Base-by-base conservation (phyloP, 2,329 filamentous ascomycete species). In the Aspergillus versicolor region DNA sequence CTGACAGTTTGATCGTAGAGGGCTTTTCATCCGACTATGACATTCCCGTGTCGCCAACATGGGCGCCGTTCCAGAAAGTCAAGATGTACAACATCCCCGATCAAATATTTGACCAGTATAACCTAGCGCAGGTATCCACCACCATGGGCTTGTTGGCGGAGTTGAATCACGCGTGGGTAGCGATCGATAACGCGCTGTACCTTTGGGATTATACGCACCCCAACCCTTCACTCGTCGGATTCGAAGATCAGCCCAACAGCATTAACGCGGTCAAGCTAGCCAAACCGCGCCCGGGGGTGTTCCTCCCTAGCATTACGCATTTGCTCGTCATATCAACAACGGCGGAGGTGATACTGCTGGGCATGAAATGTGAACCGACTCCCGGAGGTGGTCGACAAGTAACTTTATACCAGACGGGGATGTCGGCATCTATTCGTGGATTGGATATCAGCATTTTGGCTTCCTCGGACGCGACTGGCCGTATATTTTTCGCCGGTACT, bases 141-240 rank as follows among this genome's bases (percentile, higher is more conserved):
- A 85, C 86, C 68, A 96, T 99, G 89, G 95, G 95, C 9, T 80
- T 99, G 34, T 97, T 99, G 74, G 90, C 94, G 17, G 90, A 95
- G 75, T 83, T 99, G 68, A 92, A 93, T 68, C 92, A 97, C 75
- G 94, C 93, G 30, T 99, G 92, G 90, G 90, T 96, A 54, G 86
- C 90, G 22, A 94, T 99, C 71, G 94, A 99, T 77, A 97, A 96
- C 77, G 90, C 91, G 61, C 81, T 99, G 44, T 99, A 97, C 72
- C 82, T 99, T 15, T 99, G 95, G 95, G 93, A 99, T 75, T 99
- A 97, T 73, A 96, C 92, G 6, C 85, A 91, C 71, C 87, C 90
- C n/a, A 91, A 93, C 65, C 91, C 93, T 5, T 90, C 96, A 71
- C 81, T 97, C 42, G 89, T 96, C 63, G 93, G 93, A 17, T 97